Evolutionary conservation across 2,329 filamentous ascomycete genomes (phyloP), one percentile per base, ranked within the genome.

Genomic region (Neonectria neomacrospora): DNA sequence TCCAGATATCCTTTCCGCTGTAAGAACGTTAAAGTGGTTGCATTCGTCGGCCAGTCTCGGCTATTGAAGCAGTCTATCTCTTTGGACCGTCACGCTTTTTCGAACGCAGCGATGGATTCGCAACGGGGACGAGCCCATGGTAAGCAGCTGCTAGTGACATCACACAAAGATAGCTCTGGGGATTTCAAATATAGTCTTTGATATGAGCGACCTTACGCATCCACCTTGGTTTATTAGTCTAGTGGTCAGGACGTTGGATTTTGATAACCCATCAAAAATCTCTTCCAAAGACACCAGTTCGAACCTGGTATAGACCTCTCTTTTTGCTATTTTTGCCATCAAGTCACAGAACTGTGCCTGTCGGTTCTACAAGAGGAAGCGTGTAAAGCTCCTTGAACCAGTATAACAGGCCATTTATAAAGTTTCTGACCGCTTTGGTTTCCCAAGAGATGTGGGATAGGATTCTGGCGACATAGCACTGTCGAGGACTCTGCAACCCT

Each of bases 1-100:
- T 54, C 37, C 1, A 64, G 45, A 18, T 64, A 54, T 5, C 59
- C 59, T 23, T 62, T 37, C 4, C 61, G n/a, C 5, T 63, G 42
- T 3, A 71, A n/a, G n/a, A n/a, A n/a, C n/a, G n/a, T n/a, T n/a
- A n/a, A n/a, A n/a, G n/a, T n/a, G n/a, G n/a, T n/a, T n/a, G n/a
- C n/a, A n/a, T n/a, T n/a, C 54, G 5, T 62, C 48, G 3, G 39
- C 54, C 7, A 62, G 32, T 22, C 28, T 22, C 9, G 58, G 47
- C n/a, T 53, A 47, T 3, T n/a, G 28, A n/a, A 58, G 39, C 9
- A 62, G 30, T 11, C 22, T 52, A 2, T 58, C 48, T n/a, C 47
- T 34, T 5, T 54, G 59, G 10, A 58, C 18, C 4, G 23, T 28
- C n/a, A n/a, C 1, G 42, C 54, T 1, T 10, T 39, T 11, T 53